phyloP scores from a whole-genome alignment of 2,329 filamentous ascomycete species.

The Fusarium miscanthi region DNA sequence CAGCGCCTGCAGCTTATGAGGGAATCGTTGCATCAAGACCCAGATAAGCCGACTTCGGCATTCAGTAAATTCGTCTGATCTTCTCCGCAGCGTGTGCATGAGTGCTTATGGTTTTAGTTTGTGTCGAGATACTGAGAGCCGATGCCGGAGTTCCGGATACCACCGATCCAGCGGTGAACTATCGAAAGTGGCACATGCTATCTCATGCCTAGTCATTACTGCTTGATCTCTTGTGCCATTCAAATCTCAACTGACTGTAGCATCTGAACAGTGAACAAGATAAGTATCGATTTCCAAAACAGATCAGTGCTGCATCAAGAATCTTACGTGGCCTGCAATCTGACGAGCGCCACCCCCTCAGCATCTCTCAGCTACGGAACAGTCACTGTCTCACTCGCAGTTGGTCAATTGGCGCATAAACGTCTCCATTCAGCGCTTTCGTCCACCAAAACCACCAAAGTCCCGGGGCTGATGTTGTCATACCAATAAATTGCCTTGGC shows the following conservation, averaged over 20 bases:
- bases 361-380: background rate
- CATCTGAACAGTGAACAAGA: too few species aligned
- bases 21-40: background rate
- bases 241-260: background rate
- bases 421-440: fast-evolving
- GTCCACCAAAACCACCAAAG: background rate
- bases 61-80: fast-evolving
- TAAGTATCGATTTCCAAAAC: background rate
- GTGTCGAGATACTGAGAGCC: background rate
- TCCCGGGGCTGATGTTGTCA: background rate
- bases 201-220: background rate
- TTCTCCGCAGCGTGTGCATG: background rate
- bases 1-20: background rate
- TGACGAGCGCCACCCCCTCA: background rate
- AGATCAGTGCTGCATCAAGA: background rate
- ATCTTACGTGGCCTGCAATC: background rate
- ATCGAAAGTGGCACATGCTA: background rate
- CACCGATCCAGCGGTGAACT: background rate
- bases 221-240: too few species aligned
- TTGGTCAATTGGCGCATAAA: background rate
- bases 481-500: background rate
- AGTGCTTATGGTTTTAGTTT: background rate
- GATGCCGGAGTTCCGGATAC: background rate
- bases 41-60: background rate
- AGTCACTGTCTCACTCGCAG: background rate